Base-by-base conservation (phyloP, 1,284 basidiomycete genomes). In the Ceratobasidium sp. region DNA sequence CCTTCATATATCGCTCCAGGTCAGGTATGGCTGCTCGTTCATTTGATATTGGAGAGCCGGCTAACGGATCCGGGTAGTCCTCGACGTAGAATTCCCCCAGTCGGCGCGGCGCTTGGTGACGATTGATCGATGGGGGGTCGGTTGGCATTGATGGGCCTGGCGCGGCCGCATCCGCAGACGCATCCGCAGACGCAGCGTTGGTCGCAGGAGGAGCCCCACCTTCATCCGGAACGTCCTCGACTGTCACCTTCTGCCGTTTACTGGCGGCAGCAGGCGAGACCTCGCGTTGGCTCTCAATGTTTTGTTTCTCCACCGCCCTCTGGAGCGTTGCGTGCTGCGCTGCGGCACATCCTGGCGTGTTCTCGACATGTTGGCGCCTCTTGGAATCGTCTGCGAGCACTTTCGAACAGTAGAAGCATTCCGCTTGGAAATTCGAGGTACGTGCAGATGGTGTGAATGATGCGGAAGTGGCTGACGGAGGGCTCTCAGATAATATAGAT, bases 61-160 rank as follows among this genome's bases (percentile, higher is more conserved):
- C 59, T 62, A 62, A 47, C 24, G 36, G 59, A 22, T 62, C 44
- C 7, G 59, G 59, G n/a, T 41, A 62, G 9, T 22, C 36, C 59
- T 62, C 41, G n/a, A 62, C 15, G 59, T 27, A 57, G 15, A 57
- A 19, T 11, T 29, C 54, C 24, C 27, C 33, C 17, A 31, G 24
- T 4, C 29, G 29, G 33, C 29, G 29, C 11, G 33, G 54, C 29
- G n/a, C n/a, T 29, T 19, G 19, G 19, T 14, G 22, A 14, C 22
- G 9, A 24, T 24, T 15, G 24, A 7, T n/a, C n/a, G n/a, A n/a
- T n/a, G n/a, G n/a, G n/a, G n/a, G n/a, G n/a, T n/a, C n/a, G 4
- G 54, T 57, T 14, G 29, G 54, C n/a, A 17, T 57, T 19, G 29
- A 31, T 7, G 27, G 5, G 17, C 29, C 31, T 1, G 19, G 1